phyloP scores from a whole-genome alignment of 306 rosid genomes.

The Cucurbita maxima region DNA sequence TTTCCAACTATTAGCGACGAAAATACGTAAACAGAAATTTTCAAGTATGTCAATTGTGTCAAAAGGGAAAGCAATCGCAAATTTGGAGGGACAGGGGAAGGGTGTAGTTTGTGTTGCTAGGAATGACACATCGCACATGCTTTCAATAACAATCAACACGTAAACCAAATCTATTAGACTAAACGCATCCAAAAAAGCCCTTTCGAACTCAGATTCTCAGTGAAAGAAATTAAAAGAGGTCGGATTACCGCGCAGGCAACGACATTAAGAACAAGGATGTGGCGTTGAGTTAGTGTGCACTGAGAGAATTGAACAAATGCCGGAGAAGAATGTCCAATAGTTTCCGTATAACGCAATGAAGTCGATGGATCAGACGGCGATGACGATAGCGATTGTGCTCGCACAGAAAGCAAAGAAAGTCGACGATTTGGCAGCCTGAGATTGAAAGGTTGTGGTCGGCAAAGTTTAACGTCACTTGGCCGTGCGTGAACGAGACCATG shows the following conservation, averaged over 20 bases:
- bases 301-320: slow-evolving; percentile 23
- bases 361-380: slow-evolving; percentile 12
- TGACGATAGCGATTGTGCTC: slow-evolving; percentile 10
- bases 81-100: background rate
- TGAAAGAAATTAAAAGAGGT: background rate
- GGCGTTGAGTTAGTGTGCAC: slow-evolving; percentile 51
- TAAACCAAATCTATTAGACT: background rate
- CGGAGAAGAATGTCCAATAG: slow-evolving; percentile 30
- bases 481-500: background rate
- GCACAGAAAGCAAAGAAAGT: slow-evolving; percentile 13
- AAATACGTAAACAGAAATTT: background rate
- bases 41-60: background rate
- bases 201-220: background rate
- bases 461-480: background rate
- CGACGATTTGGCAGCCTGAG: slow-evolving; percentile 14
- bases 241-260: slow-evolving; percentile 53
- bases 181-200: background rate
- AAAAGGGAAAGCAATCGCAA: background rate
- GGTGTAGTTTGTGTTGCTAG: background rate
- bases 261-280: slow-evolving; percentile 45
- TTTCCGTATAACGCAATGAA: slow-evolving; percentile 28
- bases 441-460: slow-evolving; percentile 3
- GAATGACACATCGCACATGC: background rate
- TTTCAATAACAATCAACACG: background rate
- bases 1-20: background rate